These are phyloP conservation scores for Inga laurina DNA, from an alignment of 306 rosid species.

Conservation along the genomic window DNA sequence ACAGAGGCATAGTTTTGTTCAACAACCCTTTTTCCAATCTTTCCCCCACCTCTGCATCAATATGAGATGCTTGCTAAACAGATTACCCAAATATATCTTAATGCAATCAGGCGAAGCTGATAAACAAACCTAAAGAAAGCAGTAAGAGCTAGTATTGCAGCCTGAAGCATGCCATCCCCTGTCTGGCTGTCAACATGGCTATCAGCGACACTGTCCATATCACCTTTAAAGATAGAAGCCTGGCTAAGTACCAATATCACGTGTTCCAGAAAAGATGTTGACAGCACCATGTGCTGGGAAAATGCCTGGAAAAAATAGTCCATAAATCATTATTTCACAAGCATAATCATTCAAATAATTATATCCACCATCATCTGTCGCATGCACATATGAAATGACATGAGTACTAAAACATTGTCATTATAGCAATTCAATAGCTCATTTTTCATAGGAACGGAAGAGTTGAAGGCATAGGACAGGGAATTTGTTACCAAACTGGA, in stretches of 20 bases:
- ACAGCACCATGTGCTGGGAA: slow-evolving; percentile 85
- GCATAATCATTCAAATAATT: slow-evolving; percentile 14
- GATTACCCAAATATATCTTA: slow-evolving; percentile 22
- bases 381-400: neutral
- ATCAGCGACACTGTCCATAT: slow-evolving; percentile 60
- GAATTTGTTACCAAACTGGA: neutral
- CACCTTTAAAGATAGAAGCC: slow-evolving; percentile 61
- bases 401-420: neutral
- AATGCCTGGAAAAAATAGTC: slow-evolving; percentile 62
- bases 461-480: neutral
- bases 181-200: slow-evolving; percentile 60
- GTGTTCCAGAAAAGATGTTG: slow-evolving; percentile 84
- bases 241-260: slow-evolving; percentile 73
- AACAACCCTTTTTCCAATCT: slow-evolving; percentile 87
- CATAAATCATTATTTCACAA: slow-evolving; percentile 6
- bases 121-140: slow-evolving; percentile 81
- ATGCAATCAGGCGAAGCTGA: slow-evolving; percentile 27
- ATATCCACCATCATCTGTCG: neutral
- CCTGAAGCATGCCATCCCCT: slow-evolving; percentile 74
- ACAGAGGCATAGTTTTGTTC: slow-evolving; percentile 93
- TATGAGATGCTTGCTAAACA: slow-evolving; percentile 26
- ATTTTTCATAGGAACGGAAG: neutral
- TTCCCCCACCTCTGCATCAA: slow-evolving; percentile 94
- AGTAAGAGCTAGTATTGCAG: slow-evolving; percentile 88
- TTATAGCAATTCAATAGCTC: neutral